These are phyloP conservation scores for Citrus medica DNA, from an alignment of 345 rosid species.

Conservation along the genomic window DNA sequence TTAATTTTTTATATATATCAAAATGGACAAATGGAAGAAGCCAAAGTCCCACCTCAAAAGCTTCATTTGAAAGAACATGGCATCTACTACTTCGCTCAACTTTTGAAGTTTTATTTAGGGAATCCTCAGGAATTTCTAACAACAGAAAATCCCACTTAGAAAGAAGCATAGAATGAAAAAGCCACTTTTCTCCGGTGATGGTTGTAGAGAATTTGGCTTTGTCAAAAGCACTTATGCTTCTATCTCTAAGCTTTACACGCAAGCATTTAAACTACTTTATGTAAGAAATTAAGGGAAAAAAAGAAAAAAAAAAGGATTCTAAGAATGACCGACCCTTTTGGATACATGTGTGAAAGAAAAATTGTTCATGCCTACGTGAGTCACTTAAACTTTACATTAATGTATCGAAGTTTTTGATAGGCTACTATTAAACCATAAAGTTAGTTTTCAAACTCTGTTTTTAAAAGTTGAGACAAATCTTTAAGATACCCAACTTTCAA, in stretches of 20 bases:
- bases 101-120: slow-evolving; percentile 25
- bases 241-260: slow-evolving; percentile 34
- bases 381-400: slow-evolving; percentile 24
- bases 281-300: neutral
- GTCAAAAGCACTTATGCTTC: slow-evolving; percentile 27
- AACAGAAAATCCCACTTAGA: slow-evolving; percentile 29
- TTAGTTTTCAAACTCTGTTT: slow-evolving; percentile 27
- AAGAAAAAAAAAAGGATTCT: slow-evolving; percentile 7
- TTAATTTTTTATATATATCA: neutral
- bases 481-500: slow-evolving; percentile 25
- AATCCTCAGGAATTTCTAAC: slow-evolving; percentile 37
- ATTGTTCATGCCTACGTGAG: slow-evolving; percentile 30
- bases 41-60: slow-evolving; percentile 42
- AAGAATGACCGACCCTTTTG: slow-evolving; percentile 37
- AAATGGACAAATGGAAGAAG: slow-evolving; percentile 25
- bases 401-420: slow-evolving; percentile 8
- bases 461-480: slow-evolving; percentile 40
- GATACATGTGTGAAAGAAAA: slow-evolving; percentile 27
- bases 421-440: slow-evolving; percentile 39
- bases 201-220: slow-evolving; percentile 32
- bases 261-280: slow-evolving; percentile 35
- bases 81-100: slow-evolving; percentile 19
- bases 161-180: slow-evolving; percentile 18
- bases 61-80: slow-evolving; percentile 26
- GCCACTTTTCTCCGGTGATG: slow-evolving; percentile 36